Evolutionary conservation across 78 protist species (phyloP).

Genomic region (Bodo saltans): DNA sequence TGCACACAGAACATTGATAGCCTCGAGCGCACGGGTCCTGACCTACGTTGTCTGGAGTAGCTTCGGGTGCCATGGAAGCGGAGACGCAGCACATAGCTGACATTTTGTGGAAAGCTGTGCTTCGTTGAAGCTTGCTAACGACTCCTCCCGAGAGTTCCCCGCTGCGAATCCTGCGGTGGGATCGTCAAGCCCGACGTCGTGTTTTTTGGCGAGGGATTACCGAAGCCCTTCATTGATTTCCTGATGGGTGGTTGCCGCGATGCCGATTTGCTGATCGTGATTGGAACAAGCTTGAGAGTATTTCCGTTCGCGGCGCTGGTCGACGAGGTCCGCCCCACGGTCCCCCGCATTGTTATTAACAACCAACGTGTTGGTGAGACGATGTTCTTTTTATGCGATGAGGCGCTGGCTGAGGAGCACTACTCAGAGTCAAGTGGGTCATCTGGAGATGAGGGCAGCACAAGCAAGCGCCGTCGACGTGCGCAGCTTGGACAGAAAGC

Average conservation of each 20-base stretch:
- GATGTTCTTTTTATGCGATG: too few species aligned
- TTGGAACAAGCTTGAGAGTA: slow-evolving; percentile 46
- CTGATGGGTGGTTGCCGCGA: background rate
- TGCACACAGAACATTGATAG: slow-evolving; percentile 92
- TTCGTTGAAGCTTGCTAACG: background rate
- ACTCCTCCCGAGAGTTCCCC: too few species aligned
- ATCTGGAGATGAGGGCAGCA: too few species aligned
- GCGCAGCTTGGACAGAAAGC: too few species aligned
- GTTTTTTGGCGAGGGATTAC: slow-evolving; percentile 48
- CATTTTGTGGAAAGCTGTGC: too few species aligned
- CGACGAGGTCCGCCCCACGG: background rate
- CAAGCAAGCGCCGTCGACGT: too few species aligned
- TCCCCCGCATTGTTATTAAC: slow-evolving; percentile 26
- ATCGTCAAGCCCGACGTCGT: slow-evolving; percentile 41
- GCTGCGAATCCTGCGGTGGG: background rate
- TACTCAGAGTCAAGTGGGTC: too few species aligned
- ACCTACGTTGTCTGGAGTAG: slow-evolving; percentile 43
- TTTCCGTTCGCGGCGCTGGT: slow-evolving; percentile 34
- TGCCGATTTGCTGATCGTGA: slow-evolving; percentile 45
- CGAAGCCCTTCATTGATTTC: slow-evolving; percentile 20
- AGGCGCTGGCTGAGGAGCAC: too few species aligned
- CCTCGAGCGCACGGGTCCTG: slow-evolving; percentile 73
- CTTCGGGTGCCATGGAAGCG: slow-evolving; percentile 18
- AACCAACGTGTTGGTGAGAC: background rate
- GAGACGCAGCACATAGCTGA: too few species aligned